These are phyloP conservation scores for Diplodia mutila DNA, from an alignment of 2,329 filamentous ascomycete genomes.

Conservation along the genomic window DNA sequence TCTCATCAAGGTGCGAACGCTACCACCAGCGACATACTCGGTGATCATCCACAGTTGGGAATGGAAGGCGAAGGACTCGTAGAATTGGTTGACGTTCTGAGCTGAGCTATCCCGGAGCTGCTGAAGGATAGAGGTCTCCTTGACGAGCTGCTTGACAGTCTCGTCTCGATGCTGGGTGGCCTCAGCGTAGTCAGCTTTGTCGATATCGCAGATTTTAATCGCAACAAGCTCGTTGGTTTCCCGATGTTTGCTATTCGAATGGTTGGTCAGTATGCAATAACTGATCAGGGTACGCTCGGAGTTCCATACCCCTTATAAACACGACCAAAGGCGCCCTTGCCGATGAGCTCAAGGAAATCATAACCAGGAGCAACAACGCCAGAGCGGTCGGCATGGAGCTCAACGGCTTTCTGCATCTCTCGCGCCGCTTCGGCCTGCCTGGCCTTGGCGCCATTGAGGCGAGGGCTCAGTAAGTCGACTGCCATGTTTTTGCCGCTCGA, in stretches of 20 bases:
- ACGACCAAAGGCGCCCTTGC: slow-evolving; percentile 73
- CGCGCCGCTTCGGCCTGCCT: slow-evolving; percentile 70
- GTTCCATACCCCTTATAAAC: slow-evolving; percentile 66
- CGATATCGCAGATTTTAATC: slow-evolving; percentile 83
- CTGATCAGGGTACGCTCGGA: slow-evolving; percentile 26
- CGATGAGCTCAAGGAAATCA: slow-evolving; percentile 71
- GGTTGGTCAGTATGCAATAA: slow-evolving; percentile 29
- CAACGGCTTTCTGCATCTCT: slow-evolving; percentile 68
- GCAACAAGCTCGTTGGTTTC: slow-evolving; percentile 62
- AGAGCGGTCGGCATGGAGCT: slow-evolving; percentile 63
- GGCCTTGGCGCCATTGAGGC: slow-evolving; percentile 50
- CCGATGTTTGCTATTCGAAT: slow-evolving; percentile 41
- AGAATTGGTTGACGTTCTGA: slow-evolving; percentile 83
- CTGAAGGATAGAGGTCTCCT: slow-evolving; percentile 69
- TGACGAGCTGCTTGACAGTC: slow-evolving; percentile 48
- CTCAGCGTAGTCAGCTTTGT: slow-evolving; percentile 66
- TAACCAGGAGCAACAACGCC: slow-evolving; percentile 67
- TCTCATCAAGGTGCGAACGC: slow-evolving; percentile 67
- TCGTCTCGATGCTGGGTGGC: slow-evolving; percentile 27
- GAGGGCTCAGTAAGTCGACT: slow-evolving; percentile 12
- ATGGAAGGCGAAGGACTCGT: slow-evolving; percentile 76
- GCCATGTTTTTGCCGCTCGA: slow-evolving; percentile 22
- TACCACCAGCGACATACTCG: slow-evolving; percentile 83
- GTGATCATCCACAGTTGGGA: slow-evolving; percentile 87
- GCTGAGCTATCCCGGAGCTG: slow-evolving; percentile 74